Evolutionary conservation across 192 early-diverging fungal genomes (phyloP).

Genomic region (Linnemannia elongata): DNA sequence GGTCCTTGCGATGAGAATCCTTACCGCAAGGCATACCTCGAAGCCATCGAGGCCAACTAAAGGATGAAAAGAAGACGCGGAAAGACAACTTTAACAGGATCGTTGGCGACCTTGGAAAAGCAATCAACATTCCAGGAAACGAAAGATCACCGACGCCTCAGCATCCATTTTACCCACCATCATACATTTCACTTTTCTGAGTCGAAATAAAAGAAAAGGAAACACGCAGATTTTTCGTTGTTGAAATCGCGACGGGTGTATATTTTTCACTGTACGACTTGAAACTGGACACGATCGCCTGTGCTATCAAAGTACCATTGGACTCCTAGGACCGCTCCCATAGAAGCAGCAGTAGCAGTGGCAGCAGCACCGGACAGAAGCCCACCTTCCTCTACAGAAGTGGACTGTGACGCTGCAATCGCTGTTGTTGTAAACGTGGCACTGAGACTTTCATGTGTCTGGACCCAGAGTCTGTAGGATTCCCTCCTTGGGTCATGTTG

Average conservation of each 20-base stretch:
- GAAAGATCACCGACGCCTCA: background rate
- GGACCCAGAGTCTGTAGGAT: slow-evolving; percentile 20
- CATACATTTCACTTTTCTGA: background rate
- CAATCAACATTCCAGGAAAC: background rate
- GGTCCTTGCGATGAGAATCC: slow-evolving; percentile 70
- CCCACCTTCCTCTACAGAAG: background rate
- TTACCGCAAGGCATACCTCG: slow-evolving; percentile 66
- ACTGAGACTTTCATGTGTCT: slow-evolving; percentile 19
- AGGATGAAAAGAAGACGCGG: background rate
- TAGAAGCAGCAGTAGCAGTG: background rate
- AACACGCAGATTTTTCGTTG: background rate
- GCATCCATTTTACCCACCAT: background rate
- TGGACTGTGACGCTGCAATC: background rate
- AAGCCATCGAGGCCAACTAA: slow-evolving; percentile 46
- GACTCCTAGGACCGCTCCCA: slow-evolving; percentile 25
- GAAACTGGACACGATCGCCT: background rate
- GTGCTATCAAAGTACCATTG: slow-evolving; percentile 8
- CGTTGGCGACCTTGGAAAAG: background rate
- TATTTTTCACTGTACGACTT: background rate
- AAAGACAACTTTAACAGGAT: background rate
- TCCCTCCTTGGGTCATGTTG: background rate
- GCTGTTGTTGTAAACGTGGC: background rate
- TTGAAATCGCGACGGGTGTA: background rate
- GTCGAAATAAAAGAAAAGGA: background rate
- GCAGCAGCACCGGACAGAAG: background rate